Conservation (phyloP, 768 basidiomycete species). For the Mycena belliarum region DNA sequence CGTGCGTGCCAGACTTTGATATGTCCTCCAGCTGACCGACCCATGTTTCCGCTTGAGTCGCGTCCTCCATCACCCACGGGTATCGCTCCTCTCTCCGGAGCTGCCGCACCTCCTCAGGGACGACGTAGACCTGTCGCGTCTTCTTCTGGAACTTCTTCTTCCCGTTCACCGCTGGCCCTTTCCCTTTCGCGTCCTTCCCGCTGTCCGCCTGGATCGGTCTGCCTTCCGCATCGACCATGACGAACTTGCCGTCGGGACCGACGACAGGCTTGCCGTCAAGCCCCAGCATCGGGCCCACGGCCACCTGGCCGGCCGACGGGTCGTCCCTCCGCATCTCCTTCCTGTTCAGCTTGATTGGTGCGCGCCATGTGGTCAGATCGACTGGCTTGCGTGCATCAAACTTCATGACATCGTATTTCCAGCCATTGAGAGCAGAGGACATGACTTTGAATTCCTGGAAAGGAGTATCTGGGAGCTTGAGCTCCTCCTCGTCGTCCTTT, state of each 20-base stretch:
- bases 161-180: slow-evolving; percentile 38
- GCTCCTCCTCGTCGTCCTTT: slow-evolving; percentile 49
- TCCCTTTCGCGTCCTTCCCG: slow-evolving; percentile 41
- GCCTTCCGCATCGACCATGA: slow-evolving; percentile 82
- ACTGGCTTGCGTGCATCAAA: slow-evolving; percentile 76
- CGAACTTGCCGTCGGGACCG: slow-evolving; percentile 71
- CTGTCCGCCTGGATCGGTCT: slow-evolving; percentile 56
- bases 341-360: slow-evolving; percentile 84
- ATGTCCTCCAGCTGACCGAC: slow-evolving; percentile 81
- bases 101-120: slow-evolving; percentile 76
- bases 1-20: slow-evolving; percentile 67
- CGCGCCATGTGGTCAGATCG: slow-evolving; percentile 67
- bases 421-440: slow-evolving; percentile 78
- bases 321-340: slow-evolving; percentile 71
- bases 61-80: slow-evolving; percentile 92
- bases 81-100: slow-evolving; percentile 83
- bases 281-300: slow-evolving; percentile 76
- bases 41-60: slow-evolving; percentile 71
- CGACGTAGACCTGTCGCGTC: slow-evolving; percentile 79
- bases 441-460: slow-evolving; percentile 79
- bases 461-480: slow-evolving; percentile 64
- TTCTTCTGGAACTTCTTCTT: slow-evolving; percentile 84
- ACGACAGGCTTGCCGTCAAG: slow-evolving; percentile 84
- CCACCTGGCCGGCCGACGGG: slow-evolving; percentile 41
- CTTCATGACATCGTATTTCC: slow-evolving; percentile 94